Evolutionary conservation across 2,329 filamentous ascomycete species (phyloP).

Genomic region (Aspergillus quadrilineatus): DNA sequence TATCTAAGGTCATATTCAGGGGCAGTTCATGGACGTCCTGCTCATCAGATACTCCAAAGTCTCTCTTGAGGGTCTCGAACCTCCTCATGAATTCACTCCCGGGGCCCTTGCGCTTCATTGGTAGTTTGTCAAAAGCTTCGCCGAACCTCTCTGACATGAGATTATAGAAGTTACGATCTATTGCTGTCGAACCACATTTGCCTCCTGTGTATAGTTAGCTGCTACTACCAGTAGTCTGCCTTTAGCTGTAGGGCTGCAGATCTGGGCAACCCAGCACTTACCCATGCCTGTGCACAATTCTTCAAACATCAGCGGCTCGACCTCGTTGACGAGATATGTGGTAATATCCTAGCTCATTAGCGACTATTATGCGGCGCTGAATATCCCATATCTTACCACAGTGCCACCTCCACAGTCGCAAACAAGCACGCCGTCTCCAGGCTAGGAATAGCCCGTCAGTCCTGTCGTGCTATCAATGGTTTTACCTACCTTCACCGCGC

Average conservation of each 20-base stretch:
- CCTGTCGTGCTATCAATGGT: background rate
- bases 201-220: conserved; percentile 21
- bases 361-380: background rate
- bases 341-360: conserved; percentile 19
- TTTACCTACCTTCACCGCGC: background rate
- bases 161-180: conserved; percentile 36
- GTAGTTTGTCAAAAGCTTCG: conserved; percentile 26
- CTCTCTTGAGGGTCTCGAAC: conserved; percentile 34
- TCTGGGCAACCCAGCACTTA: background rate
- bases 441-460: background rate
- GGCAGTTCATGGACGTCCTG: conserved; percentile 17
- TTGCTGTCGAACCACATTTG: conserved; percentile 35
- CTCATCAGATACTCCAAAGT: conserved; percentile 26
- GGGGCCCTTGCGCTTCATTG: conserved; percentile 24
- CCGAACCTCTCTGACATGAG: conserved; percentile 32
- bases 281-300: conserved; percentile 13
- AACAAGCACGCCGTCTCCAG: conserved; percentile 16
- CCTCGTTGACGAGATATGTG: conserved; percentile 20
- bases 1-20: conserved; percentile 16
- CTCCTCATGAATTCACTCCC: conserved; percentile 36
- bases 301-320: conserved; percentile 8
- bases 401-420: conserved; percentile 32
- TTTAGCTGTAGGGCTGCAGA: no score
- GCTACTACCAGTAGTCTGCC: no score
- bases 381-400: conserved; percentile 15